Evolutionary conservation across 345 rosid species (phyloP).

Genomic region (Pugionium cornutum): DNA sequence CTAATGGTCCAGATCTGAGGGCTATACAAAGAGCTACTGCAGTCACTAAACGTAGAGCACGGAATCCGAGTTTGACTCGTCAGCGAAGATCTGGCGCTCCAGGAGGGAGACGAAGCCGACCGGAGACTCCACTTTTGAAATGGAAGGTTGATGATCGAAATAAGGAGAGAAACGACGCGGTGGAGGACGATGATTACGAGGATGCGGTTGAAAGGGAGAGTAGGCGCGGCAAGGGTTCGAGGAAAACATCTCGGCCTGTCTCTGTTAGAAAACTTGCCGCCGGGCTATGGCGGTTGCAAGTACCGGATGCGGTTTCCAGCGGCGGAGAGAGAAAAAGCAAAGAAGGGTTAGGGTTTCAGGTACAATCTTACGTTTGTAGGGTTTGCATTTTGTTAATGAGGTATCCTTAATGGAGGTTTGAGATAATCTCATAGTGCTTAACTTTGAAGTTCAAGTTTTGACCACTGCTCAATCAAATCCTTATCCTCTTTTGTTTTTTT

Average conservation of each 20-base stretch:
- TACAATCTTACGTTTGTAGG: conserved; percentile 15
- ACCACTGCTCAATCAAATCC: too few relatives aligned
- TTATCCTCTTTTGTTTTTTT: too few relatives aligned
- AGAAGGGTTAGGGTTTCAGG: conserved; percentile 72
- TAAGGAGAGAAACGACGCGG: conserved; percentile 35
- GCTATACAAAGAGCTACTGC: conserved; percentile 39
- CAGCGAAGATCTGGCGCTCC: conserved; percentile 51
- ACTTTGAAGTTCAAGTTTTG: background rate
- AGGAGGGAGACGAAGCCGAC: conserved; percentile 59
- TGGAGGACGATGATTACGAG: conserved; percentile 47
- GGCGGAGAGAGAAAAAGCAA: conserved; percentile 44
- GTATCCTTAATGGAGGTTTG: background rate
- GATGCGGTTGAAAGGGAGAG: conserved; percentile 40
- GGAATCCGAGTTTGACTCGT: conserved; percentile 55
- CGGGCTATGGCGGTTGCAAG: conserved; percentile 83
- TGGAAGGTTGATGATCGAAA: conserved; percentile 71
- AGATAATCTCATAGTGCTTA: conserved; percentile 3
- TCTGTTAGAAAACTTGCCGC: conserved; percentile 94
- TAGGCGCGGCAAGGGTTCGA: conserved; percentile 43
- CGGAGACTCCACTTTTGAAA: conserved; percentile 77
- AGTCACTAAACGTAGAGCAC: conserved; percentile 48
- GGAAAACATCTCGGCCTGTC: conserved; percentile 37
- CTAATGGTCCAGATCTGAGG: conserved; percentile 60
- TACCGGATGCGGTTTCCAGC: conserved; percentile 46
- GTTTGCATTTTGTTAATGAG: background rate